Evolutionary conservation across 129 eudicot genomes (phyloP), one percentile per base, ranked within the genome.

Genomic region (Centaurea solstitialis): DNA sequence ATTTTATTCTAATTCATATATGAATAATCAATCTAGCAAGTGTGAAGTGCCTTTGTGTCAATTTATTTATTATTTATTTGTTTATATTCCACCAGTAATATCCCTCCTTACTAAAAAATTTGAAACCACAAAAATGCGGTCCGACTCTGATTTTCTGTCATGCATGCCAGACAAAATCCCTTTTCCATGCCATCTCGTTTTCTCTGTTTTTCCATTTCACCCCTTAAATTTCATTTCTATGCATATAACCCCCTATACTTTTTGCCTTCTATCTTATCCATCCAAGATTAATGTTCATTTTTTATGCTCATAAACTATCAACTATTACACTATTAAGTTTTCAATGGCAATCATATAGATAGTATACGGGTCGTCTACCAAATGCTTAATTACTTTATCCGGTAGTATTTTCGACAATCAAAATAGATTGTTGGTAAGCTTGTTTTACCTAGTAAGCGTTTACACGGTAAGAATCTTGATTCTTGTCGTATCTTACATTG

Each of bases 151-250:
- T 76, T 82, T 53, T 76, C 66, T 76, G 82, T 61, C 82, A 77
- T 79, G 86, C 86, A 83, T 83, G 78, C 86, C 86, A 83, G 86
- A 83, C 86, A 83, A 83, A 83, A 61, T 72, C 74, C 78, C 86
- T 77, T 83, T 81, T 79, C 75, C 30, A 39, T 82, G 86, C 74
- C 82, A 83, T 67, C 82, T 83, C 86, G 28, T 18, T 77, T 62
- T 83, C 74, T 72, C 61, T 77, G 39, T 4, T 64, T 79, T 83
- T 77, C 33, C 33, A 62, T 77, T 70, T 62, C 74, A 72, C 75
- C 76, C 68, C 76, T 66, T 71, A 0, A 15, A 2, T 41, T 57
- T 11, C 11, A 41, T 4, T 40, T 70, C 9, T 7, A 5, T 21
- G 26, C 68, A 28, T 11, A 21, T 21, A 40, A 4, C 59, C 10